Evolutionary conservation across 2,329 filamentous ascomycete genomes (phyloP).

Genomic region (Rhynchosporium agropyri): DNA sequence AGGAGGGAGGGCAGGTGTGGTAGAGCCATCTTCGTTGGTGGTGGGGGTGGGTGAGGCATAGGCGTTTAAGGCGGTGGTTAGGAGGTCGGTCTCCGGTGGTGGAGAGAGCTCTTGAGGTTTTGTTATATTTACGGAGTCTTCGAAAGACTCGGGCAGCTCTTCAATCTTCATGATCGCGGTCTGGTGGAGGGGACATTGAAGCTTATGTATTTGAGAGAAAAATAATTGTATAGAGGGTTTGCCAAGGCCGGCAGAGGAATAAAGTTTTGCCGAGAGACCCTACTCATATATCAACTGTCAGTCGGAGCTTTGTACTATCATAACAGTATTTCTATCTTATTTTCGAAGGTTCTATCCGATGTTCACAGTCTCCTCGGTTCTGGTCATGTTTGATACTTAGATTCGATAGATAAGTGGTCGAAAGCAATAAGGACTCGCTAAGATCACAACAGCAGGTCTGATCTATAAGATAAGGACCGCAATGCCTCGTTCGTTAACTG

Average conservation of each 20-base stretch:
- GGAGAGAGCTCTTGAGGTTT: constrained; percentile 17
- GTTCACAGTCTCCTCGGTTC: too few species aligned
- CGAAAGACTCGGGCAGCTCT: constrained; percentile 34
- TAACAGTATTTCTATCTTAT: not conserved
- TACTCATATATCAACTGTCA: not conserved
- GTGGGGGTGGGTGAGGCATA: constrained; percentile 22
- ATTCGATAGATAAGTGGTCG: too few species aligned
- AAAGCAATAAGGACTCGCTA: too few species aligned
- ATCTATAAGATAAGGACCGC: not conserved
- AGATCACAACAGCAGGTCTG: too few species aligned
- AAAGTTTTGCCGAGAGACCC: not conserved
- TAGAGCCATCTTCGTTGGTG: constrained; percentile 31
- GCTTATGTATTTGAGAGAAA: not conserved
- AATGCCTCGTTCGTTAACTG: not conserved
- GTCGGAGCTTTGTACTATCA: not conserved
- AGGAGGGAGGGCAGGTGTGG: constrained; percentile 52
- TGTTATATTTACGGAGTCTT: constrained; percentile 28
- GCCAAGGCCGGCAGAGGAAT: not conserved
- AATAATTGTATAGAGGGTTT: constrained; percentile 3
- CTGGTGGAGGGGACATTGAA: not conserved
- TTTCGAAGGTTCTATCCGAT: not conserved
- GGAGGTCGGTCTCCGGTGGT: constrained; percentile 31
- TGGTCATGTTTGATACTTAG: too few species aligned
- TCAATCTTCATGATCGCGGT: constrained; percentile 38
- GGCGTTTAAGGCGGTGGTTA: constrained; percentile 38